Percentiles rank a stretch among this genome's conserved stretches.
These are phyloP conservation scores for Solanum bulbocastanum DNA, from an alignment of 257 asterid genomes.

Conservation along the genomic window DNA sequence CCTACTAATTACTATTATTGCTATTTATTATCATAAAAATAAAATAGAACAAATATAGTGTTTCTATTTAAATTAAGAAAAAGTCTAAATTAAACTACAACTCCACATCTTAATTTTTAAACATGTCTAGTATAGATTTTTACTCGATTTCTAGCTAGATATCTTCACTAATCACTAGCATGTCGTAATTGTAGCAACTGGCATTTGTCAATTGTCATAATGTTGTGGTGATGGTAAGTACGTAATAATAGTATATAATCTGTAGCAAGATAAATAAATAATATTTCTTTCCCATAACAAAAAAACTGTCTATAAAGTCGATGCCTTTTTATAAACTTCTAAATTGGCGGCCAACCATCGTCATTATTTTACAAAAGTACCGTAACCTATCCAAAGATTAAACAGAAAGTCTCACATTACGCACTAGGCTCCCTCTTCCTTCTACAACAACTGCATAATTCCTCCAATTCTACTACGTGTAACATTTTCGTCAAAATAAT, in stretches of 20 bases:
- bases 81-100: not conserved
- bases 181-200: not conserved
- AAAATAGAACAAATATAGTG: not conserved
- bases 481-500: not conserved
- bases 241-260: not conserved
- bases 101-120: not conserved
- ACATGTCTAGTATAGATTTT: not conserved
- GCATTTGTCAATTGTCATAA: not conserved
- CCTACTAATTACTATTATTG: not conserved
- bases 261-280: not conserved
- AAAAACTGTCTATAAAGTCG: not conserved
- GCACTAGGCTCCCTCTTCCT: not conserved
- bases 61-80: not conserved
- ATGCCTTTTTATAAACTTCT: not conserved
- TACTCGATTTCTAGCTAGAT: not conserved
- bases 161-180: not conserved
- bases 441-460: not conserved
- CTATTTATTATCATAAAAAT: not conserved
- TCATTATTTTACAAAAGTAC: not conserved
- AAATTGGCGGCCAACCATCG: not conserved
- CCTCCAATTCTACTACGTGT: not conserved
- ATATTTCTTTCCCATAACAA: not conserved
- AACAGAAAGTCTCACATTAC: not conserved
- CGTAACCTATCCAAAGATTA: not conserved
- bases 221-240: not conserved